phyloP scores from a whole-genome alignment of 139 green algal species.

The Volvox reticuliferus region DNA sequence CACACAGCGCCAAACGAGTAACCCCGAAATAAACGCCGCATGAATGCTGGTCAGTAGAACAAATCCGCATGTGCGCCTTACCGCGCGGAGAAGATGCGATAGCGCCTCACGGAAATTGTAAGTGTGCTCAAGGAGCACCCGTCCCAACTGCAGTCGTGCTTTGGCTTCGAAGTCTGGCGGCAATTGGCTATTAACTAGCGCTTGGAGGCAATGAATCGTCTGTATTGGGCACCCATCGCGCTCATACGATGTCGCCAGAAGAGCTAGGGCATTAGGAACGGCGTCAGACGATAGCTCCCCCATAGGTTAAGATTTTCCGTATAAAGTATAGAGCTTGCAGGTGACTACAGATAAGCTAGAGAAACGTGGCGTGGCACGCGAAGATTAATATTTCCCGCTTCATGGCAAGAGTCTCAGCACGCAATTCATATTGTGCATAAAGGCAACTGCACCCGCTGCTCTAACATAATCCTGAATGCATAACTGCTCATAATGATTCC shows the following conservation, averaged over 20 bases:
- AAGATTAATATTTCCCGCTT: too few species aligned
- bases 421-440: too few species aligned
- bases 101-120: slow-evolving; percentile 44
- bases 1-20: too few species aligned
- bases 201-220: slow-evolving; percentile 52
- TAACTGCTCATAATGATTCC: too few species aligned
- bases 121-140: slow-evolving; percentile 55
- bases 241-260: slow-evolving; percentile 3
- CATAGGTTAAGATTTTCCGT: too few species aligned
- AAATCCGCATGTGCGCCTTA: neutral
- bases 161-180: slow-evolving; percentile 47
- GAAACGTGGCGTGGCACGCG: too few species aligned
- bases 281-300: neutral
- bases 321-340: too few species aligned
- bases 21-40: too few species aligned
- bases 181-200: slow-evolving; percentile 31
- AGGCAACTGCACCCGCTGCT: too few species aligned
- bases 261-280: slow-evolving; percentile 9
- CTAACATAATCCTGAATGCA: too few species aligned
- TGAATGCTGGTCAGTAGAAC: neutral
- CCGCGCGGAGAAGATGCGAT: slow-evolving; percentile 41
- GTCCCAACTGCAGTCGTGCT: slow-evolving; percentile 37
- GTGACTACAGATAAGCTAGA: too few species aligned
- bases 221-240: slow-evolving; percentile 42
- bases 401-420: too few species aligned